phyloP scores from a whole-genome alignment of 139 green algal species.

The Zygnema cylindricum region DNA sequence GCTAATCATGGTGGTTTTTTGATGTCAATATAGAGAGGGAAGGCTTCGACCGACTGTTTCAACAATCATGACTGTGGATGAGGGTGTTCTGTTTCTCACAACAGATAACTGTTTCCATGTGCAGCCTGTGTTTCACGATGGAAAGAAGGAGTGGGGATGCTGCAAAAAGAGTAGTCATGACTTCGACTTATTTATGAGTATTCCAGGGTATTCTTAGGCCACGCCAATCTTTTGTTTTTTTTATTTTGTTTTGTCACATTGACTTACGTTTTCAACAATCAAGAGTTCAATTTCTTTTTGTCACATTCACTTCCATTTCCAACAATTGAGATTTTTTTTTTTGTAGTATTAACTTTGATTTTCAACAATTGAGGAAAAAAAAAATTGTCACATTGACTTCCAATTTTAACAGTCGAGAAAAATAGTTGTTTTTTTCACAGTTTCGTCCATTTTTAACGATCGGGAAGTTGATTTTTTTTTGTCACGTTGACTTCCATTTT shows the following conservation, averaged over 20 bases:
- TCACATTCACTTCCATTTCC: neutral
- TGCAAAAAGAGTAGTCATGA: constrained; percentile 62
- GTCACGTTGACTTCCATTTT: too few relatives aligned
- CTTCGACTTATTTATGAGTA: constrained; percentile 63
- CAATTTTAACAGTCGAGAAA: too few relatives aligned
- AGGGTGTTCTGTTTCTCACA: neutral
- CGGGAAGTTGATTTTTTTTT: too few relatives aligned
- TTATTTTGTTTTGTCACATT: neutral
- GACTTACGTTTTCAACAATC: neutral
- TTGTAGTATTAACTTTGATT: neutral
- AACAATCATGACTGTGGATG: neutral
- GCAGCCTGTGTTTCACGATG: constrained; percentile 67
- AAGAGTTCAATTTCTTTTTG: neutral
- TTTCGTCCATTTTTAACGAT: too few relatives aligned
- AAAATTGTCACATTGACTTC: neutral
- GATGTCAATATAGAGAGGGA: too few relatives aligned
- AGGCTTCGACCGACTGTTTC: neutral
- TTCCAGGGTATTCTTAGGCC: constrained; percentile 50
- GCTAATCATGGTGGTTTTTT: too few relatives aligned
- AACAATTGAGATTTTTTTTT: neutral
- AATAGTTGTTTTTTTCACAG: too few relatives aligned
- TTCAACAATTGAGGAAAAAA: neutral
- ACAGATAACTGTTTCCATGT: neutral
- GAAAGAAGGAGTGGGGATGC: constrained; percentile 66
- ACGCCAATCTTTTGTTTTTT: neutral